These are phyloP conservation scores for Pseudozyma sp. DNA, from an alignment of 1,284 basidiomycete species.

Conservation along the genomic window DNA sequence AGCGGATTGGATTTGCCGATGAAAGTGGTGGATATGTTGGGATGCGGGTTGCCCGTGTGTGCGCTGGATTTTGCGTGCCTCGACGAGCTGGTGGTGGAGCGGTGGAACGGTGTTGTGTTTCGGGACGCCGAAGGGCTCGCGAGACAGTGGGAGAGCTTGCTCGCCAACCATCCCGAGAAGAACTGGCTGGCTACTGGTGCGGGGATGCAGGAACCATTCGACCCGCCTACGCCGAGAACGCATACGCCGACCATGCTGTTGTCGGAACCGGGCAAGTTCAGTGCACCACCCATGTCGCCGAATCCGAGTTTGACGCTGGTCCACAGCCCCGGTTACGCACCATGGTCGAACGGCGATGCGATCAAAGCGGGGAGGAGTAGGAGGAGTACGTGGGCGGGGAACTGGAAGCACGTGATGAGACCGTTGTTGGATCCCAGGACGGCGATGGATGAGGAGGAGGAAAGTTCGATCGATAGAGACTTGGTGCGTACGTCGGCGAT, in stretches of 20 bases:
- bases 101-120: conserved; percentile 85
- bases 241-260: neutral
- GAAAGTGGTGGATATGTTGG: conserved; percentile 99
- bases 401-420: conserved; percentile 58
- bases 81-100: conserved; percentile 84
- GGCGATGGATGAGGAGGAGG: neutral
- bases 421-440: conserved; percentile 34
- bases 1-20: conserved; percentile 94
- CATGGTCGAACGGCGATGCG: neutral
- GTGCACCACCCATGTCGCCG: conserved; percentile 31
- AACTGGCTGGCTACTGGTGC: conserved; percentile 31
- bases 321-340: conserved; percentile 32
- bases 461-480: neutral
- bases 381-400: conserved; percentile 50
- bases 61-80: conserved; percentile 88
- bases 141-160: conserved; percentile 74
- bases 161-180: conserved; percentile 28
- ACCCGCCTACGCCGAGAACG: conserved; percentile 2
- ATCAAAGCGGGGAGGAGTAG: neutral
- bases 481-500: conserved; percentile 18
- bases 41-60: conserved; percentile 91
- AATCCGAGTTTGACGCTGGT: conserved; percentile 51
- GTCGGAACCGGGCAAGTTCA: neutral
- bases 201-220: conserved; percentile 39
- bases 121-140: conserved; percentile 78